phyloP scores from a whole-genome alignment of 2,329 filamentous ascomycete species.

The Ophiostoma novo-ulmi region DNA sequence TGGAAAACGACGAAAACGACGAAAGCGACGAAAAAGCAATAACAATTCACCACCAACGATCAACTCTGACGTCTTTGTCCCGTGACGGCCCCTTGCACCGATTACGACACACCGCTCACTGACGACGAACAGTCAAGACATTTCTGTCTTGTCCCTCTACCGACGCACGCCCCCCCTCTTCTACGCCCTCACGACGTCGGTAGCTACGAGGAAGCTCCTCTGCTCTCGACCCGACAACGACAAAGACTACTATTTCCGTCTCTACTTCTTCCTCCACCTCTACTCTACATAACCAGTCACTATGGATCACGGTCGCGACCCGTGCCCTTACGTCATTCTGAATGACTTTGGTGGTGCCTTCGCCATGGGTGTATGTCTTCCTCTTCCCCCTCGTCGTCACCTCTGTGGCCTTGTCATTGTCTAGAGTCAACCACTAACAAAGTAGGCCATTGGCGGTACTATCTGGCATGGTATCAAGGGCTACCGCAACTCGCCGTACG shows the following conservation, averaged over 20 bases:
- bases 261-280: not conserved
- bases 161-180: not conserved
- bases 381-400: not conserved
- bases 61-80: not conserved
- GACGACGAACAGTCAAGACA: conserved; percentile 1
- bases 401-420: too few relatives aligned
- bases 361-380: conserved; percentile 29
- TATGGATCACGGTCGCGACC: conserved; percentile 92
- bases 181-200: not conserved
- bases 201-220: not conserved
- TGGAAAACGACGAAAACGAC: not conserved
- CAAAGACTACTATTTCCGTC: not conserved
- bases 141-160: not conserved
- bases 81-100: not conserved
- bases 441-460: conserved; percentile 67
- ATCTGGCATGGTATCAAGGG: conserved; percentile 98
- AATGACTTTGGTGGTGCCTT: conserved; percentile 88
- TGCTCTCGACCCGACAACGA: not conserved
- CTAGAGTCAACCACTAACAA: not conserved
- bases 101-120: not conserved
- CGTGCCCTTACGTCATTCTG: conserved; percentile 92
- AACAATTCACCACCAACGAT: not conserved
- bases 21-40: not conserved
- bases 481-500: conserved; percentile 82
- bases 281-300: conserved; percentile 34